A percentile compares a stretch with the other conserved stretches of the same genome.
Evolutionary conservation across 2,329 filamentous ascomycete species (phyloP).

Genomic region (Sphaerulina populicola): DNA sequence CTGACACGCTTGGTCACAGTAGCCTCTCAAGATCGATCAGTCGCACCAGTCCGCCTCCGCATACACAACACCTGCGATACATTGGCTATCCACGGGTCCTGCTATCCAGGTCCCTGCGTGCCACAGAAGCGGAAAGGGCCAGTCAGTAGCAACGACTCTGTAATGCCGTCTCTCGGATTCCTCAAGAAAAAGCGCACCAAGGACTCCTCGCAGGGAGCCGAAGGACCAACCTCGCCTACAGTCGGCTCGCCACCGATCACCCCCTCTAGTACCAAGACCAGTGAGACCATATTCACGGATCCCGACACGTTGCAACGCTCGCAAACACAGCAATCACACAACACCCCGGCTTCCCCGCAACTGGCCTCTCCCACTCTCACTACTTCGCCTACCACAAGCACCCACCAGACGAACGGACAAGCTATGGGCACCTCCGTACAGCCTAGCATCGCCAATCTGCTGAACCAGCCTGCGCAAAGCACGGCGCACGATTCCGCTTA

Average conservation of each 20-base stretch:
- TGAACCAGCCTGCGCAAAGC: slow-evolving; percentile 50
- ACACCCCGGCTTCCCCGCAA: slow-evolving; percentile 32
- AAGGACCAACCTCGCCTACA: slow-evolving; percentile 56
- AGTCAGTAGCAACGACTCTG: slow-evolving; percentile 11
- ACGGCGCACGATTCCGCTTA: slow-evolving; percentile 34
- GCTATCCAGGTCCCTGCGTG: slow-evolving; percentile 17
- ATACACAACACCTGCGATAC: slow-evolving; percentile 11
- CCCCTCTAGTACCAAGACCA: slow-evolving; percentile 42
- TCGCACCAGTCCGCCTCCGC: slow-evolving; percentile 12
- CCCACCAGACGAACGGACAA: slow-evolving; percentile 11
- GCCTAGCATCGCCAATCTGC: slow-evolving; percentile 75
- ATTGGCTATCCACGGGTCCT: slow-evolving; percentile 16
- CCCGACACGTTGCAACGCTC: slow-evolving; percentile 28
- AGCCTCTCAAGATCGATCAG: not conserved
- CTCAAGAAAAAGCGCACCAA: slow-evolving; percentile 98
- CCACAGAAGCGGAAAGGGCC: slow-evolving; percentile 21
- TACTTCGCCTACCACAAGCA: slow-evolving; percentile 8
- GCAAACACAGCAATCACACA: slow-evolving; percentile 16
- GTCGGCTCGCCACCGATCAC: slow-evolving; percentile 32
- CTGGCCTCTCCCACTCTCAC: slow-evolving; percentile 18
- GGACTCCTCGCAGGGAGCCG: slow-evolving; percentile 55
- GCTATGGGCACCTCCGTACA: slow-evolving; percentile 51
- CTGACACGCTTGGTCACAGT: not conserved
- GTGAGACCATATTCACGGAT: slow-evolving; percentile 23
- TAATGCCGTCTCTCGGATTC: slow-evolving; percentile 91